These are phyloP conservation scores for Neopestalotiopsis clavispora DNA, from an alignment of 2,329 filamentous ascomycete genomes.

Conservation along the genomic window DNA sequence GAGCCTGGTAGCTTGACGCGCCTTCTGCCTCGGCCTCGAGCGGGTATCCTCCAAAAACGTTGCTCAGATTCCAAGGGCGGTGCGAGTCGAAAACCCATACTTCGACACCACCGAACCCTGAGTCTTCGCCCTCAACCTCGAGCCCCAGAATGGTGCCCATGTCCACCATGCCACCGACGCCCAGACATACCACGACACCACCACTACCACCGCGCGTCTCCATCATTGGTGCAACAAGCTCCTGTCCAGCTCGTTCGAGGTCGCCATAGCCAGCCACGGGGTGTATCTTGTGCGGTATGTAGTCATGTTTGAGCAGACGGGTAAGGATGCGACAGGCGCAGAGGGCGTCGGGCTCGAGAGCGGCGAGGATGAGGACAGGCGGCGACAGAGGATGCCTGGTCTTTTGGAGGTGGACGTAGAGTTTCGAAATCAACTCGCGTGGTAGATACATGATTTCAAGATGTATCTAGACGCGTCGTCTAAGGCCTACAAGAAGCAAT, in stretches of 20 bases:
- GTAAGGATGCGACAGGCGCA: slow-evolving; percentile 96
- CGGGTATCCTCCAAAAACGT: slow-evolving; percentile 82
- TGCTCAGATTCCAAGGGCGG: slow-evolving; percentile 91
- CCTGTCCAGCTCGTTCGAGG: slow-evolving; percentile 77
- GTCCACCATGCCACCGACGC: slow-evolving; percentile 90
- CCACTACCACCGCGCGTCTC: slow-evolving; percentile 82
- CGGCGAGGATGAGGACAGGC: slow-evolving; percentile 88
- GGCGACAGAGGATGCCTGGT: slow-evolving; percentile 89
- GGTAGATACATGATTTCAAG: slow-evolving; percentile 83
- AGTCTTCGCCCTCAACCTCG: slow-evolving; percentile 68
- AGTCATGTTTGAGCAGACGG: slow-evolving; percentile 92
- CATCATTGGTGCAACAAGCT: slow-evolving; percentile 86
- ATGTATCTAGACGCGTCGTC: slow-evolving; percentile 39
- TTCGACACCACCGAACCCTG: slow-evolving; percentile 81
- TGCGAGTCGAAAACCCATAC: slow-evolving; percentile 94
- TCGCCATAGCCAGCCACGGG: slow-evolving; percentile 93
- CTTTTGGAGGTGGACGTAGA: slow-evolving; percentile 87
- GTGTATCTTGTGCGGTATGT: slow-evolving; percentile 96
- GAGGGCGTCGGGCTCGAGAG: slow-evolving; percentile 92
- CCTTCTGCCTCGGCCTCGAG: slow-evolving; percentile 55
- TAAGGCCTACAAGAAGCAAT: slow-evolving; percentile 32
- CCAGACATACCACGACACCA: slow-evolving; percentile 89
- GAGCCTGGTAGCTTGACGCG: slow-evolving; percentile 50
- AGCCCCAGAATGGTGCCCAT: slow-evolving; percentile 80
- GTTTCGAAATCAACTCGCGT: slow-evolving; percentile 83